phyloP scores from a whole-genome alignment of 129 eudicot genomes.

The Flaveria linearis region DNA sequence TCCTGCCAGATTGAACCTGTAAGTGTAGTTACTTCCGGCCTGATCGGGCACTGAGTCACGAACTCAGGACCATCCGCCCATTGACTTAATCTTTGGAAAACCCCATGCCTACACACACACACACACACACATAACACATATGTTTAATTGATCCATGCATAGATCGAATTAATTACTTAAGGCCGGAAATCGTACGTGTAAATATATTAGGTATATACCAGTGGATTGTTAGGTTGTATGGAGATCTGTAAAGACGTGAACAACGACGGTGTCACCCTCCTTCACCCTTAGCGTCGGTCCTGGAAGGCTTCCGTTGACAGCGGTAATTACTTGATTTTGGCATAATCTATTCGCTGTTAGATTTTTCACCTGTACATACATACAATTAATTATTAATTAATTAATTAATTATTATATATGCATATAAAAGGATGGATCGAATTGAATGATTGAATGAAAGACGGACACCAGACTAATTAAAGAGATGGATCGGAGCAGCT shows the following conservation, averaged over 20 bases:
- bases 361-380: slow-evolving; percentile 47
- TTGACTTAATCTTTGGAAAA: slow-evolving; percentile 53
- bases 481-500: no score
- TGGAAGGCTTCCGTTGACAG: slow-evolving; percentile 67
- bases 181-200: no score
- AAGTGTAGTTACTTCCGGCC: slow-evolving; percentile 67
- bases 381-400: background rate
- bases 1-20: slow-evolving; percentile 48
- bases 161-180: background rate
- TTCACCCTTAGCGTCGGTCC: slow-evolving; percentile 60
- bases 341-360: slow-evolving; percentile 52
- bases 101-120: slow-evolving; percentile 53
- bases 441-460: no score
- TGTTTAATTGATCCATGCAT: background rate
- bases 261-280: slow-evolving; percentile 69
- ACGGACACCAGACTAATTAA: no score
- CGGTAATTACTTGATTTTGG: slow-evolving; percentile 49
- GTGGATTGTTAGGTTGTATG: slow-evolving; percentile 71
- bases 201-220: slow-evolving; percentile 46
- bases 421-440: no score
- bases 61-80: slow-evolving; percentile 81
- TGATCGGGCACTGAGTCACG: slow-evolving; percentile 71
- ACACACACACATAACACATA: no score
- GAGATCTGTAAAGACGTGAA: slow-evolving; percentile 65
- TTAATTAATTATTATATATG: no score